A percentile compares a stretch with the other conserved stretches of the same genome.
phyloP scores from a whole-genome alignment of 495 filamentous ascomycete genomes.

The Umbilicaria muhlenbergii region DNA sequence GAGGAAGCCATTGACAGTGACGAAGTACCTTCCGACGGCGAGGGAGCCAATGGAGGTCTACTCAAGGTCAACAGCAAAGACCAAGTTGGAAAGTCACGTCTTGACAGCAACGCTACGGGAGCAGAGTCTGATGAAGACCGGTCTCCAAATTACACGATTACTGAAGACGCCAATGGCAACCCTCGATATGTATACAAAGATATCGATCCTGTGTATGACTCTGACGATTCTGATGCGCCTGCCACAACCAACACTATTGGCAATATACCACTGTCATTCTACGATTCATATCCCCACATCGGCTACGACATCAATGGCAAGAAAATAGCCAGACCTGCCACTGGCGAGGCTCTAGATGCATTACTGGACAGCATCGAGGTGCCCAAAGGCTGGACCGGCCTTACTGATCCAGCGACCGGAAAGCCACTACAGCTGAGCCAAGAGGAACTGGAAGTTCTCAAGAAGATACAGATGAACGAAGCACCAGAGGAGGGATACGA shows the following conservation, averaged over 20 bases:
- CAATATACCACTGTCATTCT: conserved; percentile 84
- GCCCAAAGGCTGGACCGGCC: conserved; percentile 95
- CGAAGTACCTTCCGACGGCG: conserved; percentile 31
- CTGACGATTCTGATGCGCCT: conserved; percentile 77
- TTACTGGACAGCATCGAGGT: conserved; percentile 91
- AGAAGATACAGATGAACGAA: conserved; percentile 83
- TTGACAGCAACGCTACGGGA: conserved; percentile 8
- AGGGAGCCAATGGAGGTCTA: conserved; percentile 20
- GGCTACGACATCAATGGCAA: conserved; percentile 98
- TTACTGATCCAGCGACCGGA: conserved; percentile 84
- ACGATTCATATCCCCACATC: conserved; percentile 95
- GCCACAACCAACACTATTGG: conserved; percentile 81
- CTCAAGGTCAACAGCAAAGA: conserved; percentile 3
- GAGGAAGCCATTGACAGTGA: conserved; percentile 34
- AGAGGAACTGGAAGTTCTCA: conserved; percentile 77
- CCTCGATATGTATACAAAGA: conserved; percentile 66
- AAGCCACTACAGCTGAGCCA: conserved; percentile 77
- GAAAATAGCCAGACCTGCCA: conserved; percentile 89
- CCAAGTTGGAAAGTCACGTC: conserved; percentile 2
- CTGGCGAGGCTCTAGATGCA: conserved; percentile 85
- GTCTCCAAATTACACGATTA: conserved; percentile 29
- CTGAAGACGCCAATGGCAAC: conserved; percentile 57
- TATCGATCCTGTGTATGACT: conserved; percentile 90
- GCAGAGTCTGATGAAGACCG: conserved; percentile 14
- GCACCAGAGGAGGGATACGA: conserved; percentile 76